Percentiles rank a stretch among this genome's conserved stretches.
These are phyloP conservation scores for Mortierella antarctica DNA, from an alignment of 192 early-diverging fungal species.

Conservation along the genomic window DNA sequence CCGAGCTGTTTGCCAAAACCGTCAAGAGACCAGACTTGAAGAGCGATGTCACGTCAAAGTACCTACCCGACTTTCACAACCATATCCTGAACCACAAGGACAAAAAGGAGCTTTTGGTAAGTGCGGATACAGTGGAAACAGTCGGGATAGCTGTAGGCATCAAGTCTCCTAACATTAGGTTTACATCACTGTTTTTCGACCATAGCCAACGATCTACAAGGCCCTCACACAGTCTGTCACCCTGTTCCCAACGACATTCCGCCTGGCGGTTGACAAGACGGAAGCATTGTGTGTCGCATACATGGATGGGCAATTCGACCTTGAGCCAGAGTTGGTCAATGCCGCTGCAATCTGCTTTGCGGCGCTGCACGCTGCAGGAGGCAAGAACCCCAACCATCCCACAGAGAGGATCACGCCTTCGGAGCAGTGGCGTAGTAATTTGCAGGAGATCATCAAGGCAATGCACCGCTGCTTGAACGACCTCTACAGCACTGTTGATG, in stretches of 20 bases:
- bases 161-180: not conserved
- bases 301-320: conserved; percentile 57
- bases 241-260: conserved; percentile 62
- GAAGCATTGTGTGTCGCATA: conserved; percentile 61
- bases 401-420: conserved; percentile 45
- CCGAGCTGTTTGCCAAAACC: conserved; percentile 61
- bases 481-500: conserved; percentile 63
- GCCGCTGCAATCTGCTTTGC: conserved; percentile 56
- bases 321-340: conserved; percentile 39
- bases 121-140: not conserved
- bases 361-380: conserved; percentile 49
- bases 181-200: not conserved
- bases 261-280: conserved; percentile 54
- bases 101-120: conserved; percentile 60
- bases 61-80: conserved; percentile 62
- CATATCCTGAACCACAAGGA: conserved; percentile 53
- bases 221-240: conserved; percentile 57
- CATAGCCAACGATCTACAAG: conserved; percentile 54
- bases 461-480: conserved; percentile 57
- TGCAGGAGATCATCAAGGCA: conserved; percentile 58
- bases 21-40: conserved; percentile 62
- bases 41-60: conserved; percentile 63
- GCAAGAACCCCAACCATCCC: conserved; percentile 54
- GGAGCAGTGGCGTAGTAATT: conserved; percentile 57
- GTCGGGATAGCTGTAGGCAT: too few species aligned